A percentile compares a stretch with the other conserved stretches of the same genome.
phyloP scores from a whole-genome alignment of 148 eudicot genomes.

The Euryodendron excelsum region DNA sequence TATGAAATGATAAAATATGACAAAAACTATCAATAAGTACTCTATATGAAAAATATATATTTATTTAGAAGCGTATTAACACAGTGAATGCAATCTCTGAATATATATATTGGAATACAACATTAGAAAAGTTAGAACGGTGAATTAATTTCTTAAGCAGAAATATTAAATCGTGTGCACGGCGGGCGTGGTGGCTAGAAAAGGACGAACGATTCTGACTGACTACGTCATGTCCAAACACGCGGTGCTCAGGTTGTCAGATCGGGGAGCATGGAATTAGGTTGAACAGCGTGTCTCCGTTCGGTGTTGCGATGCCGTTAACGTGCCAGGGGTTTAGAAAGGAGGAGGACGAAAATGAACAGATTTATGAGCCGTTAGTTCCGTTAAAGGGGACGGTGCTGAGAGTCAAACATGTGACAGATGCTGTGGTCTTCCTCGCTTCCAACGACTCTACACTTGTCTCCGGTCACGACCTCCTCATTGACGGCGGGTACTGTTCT shows the following conservation, averaged over 20 bases:
- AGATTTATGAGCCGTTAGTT: not conserved
- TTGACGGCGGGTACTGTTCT: too few relatives aligned
- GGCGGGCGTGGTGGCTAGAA: constrained; percentile 17
- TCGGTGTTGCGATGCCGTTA: constrained; percentile 18
- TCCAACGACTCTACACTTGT: not conserved
- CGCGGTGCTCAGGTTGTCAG: constrained; percentile 29
- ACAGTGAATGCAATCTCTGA: too few relatives aligned
- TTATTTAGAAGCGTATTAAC: too few relatives aligned
- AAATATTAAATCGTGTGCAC: constrained; percentile 34
- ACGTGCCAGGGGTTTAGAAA: not conserved
- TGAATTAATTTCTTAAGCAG: too few relatives aligned
- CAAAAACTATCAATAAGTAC: too few relatives aligned
- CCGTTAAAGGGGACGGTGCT: not conserved
- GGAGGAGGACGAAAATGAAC: constrained; percentile 1
- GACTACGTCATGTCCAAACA: constrained; percentile 28
- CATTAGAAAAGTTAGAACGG: too few relatives aligned
- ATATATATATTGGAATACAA: too few relatives aligned
- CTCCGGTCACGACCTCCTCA: not conserved
- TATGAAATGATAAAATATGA: too few relatives aligned
- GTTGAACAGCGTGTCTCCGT: constrained; percentile 34
- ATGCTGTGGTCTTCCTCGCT: not conserved
- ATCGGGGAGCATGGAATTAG: constrained; percentile 30
- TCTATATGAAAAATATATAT: too few relatives aligned
- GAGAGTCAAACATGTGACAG: too few relatives aligned
- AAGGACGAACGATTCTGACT: not conserved